Evolutionary conservation across 768 basidiomycete genomes (phyloP), one percentile per base, ranked within the genome.

Genomic region (Leccinellum luteum): DNA sequence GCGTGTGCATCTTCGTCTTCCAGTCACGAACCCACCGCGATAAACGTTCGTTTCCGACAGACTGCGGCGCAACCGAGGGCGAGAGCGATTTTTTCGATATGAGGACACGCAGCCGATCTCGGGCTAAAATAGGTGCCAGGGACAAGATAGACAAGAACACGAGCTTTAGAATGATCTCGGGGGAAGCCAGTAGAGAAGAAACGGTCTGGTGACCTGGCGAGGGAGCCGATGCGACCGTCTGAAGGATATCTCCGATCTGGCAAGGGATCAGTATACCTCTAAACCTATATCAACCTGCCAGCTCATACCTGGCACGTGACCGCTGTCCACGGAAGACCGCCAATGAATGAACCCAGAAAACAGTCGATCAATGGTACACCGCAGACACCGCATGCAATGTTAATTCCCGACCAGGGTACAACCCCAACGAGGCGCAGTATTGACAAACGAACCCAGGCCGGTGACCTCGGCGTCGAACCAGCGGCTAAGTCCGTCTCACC

Each of bases 331-430:
- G 92, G 92, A 47, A 94, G 71, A 54, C 84, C 82, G 2, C 92
- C 92, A 55, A 94, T 91, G 75, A 94, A 92, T 6, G 86, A 81
- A 35, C 90, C 92, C 51, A 93, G 75, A 67, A 87, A 78, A 66
- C 91, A 93, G 69, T 93, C 89, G 56, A 76, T 68, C 50, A 91
- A 66, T 8, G 85, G 75, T 15, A 98, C 92, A 32, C 90, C 89
- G 64, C 90, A 91, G 27, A 96, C 92, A 52, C 94, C 94, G 73
- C 90, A 96, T 47, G 94, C 94, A 57, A 98, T 90, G 72, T 98
- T 98, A 79, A 98, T 93, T 58, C 92, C 94, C 56, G 91, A 92
- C 95, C 95, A 98, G 6, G 95, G 95, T 4, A 97, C 92, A 54
- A 98, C 85, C 19, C 95, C 95, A 65, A 96, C 84, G 57, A 96